Evolutionary conservation across 2,329 filamentous ascomycete species (phyloP).

Genomic region (Ustulina deusta): DNA sequence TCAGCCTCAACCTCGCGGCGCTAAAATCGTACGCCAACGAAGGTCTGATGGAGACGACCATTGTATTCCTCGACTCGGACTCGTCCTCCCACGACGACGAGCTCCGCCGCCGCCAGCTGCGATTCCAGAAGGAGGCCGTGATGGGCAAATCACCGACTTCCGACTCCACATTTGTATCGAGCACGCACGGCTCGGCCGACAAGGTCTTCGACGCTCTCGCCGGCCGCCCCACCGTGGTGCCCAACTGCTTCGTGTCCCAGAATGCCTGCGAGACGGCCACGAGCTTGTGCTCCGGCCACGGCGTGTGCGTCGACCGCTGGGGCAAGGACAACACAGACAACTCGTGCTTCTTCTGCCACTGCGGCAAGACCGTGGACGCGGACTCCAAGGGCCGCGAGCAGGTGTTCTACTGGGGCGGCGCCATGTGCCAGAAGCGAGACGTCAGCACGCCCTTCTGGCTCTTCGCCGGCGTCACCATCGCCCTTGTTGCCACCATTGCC

Average conservation of each 20-base stretch:
- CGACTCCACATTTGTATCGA: constrained; percentile 44
- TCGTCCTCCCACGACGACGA: constrained; percentile 50
- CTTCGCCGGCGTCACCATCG: constrained; percentile 78
- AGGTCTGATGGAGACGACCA: constrained; percentile 67
- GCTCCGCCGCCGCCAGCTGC: constrained; percentile 60
- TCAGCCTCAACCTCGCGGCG: constrained; percentile 59
- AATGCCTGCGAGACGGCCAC: constrained; percentile 78
- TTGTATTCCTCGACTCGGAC: constrained; percentile 65
- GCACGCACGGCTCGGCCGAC: constrained; percentile 21
- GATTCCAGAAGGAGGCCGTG: constrained; percentile 56
- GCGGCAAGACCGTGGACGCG: constrained; percentile 68
- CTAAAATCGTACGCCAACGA: constrained; percentile 60
- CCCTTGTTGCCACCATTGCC: constrained; percentile 74
- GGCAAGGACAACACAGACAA: constrained; percentile 54
- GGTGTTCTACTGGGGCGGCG: constrained; percentile 82
- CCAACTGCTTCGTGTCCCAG: constrained; percentile 79
- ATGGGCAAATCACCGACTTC: constrained; percentile 51
- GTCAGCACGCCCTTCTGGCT: constrained; percentile 91
- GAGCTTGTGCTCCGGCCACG: constrained; percentile 84
- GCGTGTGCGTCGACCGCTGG: constrained; percentile 78
- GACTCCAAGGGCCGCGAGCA: constrained; percentile 57
- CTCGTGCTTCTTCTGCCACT: constrained; percentile 83
- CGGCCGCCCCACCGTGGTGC: constrained; percentile 60
- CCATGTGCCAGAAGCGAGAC: constrained; percentile 91
- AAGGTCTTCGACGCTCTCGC: constrained; percentile 51